Evolutionary conservation across 2,329 filamentous ascomycete species (phyloP), one percentile per base, ranked within the genome.

Genomic region (Penicillium hesseltinei): DNA sequence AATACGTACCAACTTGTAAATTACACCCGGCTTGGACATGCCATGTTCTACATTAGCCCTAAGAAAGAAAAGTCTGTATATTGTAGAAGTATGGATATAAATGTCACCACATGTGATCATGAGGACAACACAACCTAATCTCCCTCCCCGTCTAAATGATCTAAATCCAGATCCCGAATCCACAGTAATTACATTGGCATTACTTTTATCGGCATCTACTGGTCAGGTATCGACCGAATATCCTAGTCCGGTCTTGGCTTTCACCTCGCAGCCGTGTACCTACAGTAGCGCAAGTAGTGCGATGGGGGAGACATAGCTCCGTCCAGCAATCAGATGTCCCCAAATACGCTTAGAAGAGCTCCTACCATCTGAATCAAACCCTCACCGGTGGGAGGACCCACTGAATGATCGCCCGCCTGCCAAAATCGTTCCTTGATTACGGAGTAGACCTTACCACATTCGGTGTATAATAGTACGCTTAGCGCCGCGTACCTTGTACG

Each of bases 321-420:
- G 17, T 63, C 60, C 59, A 62, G 60, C 64, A 67, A 69, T 66
- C 62, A 66, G 53, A 60, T 45, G 10, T 23, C 51, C 49, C 29
- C 39, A 60, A 57, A 58, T 51, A 48, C 51, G 51, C 54, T 35
- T 48, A 49, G n/a, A 50, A 56, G 59, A 61, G 59, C 49, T 57
- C 61, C 42, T 44, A 27, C 58, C 58, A 59, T 60, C 56, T 56
- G 58, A 59, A 62, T 64, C 62, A 60, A 62, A 59, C 61, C 58
- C 61, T 67, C 65, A 65, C 65, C 62, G 63, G 63, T 63, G 65
- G 62, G 62, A 56, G 38, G 51, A 46, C 60, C 66, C 68, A 68
- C 68, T 56, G 49, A 64, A 63, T 63, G 70, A 72, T 72, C 70
- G 69, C 66, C 69, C 40, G 40, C 40, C 67, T 68, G 63, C 64